These are phyloP conservation scores for Aspergillus biplanus DNA, from an alignment of 495 filamentous ascomycete genomes.

Conservation along the genomic window DNA sequence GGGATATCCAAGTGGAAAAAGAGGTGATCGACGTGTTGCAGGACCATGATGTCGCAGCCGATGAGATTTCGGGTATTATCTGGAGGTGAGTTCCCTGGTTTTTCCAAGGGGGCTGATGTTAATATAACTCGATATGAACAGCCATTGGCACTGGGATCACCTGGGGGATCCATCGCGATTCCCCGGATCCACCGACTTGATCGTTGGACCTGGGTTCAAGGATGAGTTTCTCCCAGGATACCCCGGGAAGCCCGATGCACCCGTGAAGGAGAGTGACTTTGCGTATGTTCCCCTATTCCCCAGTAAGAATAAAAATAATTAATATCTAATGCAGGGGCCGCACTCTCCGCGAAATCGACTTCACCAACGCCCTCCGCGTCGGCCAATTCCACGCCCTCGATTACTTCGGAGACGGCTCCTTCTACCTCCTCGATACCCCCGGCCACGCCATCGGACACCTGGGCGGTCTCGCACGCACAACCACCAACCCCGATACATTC, in stretches of 20 bases:
- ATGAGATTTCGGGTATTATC: slow-evolving; percentile 56
- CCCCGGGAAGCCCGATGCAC: slow-evolving; percentile 43
- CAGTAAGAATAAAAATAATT: no score
- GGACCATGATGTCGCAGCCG: slow-evolving; percentile 46
- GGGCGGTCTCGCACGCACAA: slow-evolving; percentile 43
- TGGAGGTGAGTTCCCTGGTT: slow-evolving; percentile 43
- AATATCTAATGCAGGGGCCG: not conserved
- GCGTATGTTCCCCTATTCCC: not conserved
- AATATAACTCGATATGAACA: no score
- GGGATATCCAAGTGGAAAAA: slow-evolving; percentile 44
- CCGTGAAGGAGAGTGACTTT: slow-evolving; percentile 49
- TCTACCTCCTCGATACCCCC: slow-evolving; percentile 50
- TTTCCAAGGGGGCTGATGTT: no score
- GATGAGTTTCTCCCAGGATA: slow-evolving; percentile 50
- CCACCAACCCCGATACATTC: slow-evolving; percentile 38
- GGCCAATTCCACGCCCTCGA: slow-evolving; percentile 54
- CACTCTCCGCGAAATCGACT: slow-evolving; percentile 51
- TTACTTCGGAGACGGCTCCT: slow-evolving; percentile 51
- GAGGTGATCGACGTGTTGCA: slow-evolving; percentile 54
- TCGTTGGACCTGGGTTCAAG: slow-evolving; percentile 62
- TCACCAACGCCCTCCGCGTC: slow-evolving; percentile 34
- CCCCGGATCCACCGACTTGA: slow-evolving; percentile 48
- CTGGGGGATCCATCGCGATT: slow-evolving; percentile 57
- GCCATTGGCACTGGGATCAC: slow-evolving; percentile 62
- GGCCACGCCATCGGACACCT: slow-evolving; percentile 51